Base-by-base conservation (phyloP, 2,329 filamentous ascomycete species). In the Colletotrichum noveboracense region DNA sequence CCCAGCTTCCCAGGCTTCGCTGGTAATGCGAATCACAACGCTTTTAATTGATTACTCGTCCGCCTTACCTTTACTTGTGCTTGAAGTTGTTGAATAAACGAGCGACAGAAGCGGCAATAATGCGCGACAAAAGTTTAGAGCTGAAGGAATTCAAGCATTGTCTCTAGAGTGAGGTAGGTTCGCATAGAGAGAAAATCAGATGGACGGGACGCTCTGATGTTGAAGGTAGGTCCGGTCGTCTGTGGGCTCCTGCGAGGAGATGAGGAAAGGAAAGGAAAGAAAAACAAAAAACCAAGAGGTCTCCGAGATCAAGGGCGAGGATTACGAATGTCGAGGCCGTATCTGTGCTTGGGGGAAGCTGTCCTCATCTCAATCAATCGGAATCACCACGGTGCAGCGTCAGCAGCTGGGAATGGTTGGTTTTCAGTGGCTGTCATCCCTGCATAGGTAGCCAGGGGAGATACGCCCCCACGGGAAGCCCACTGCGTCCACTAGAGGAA, bases 311-410 rank as follows among this genome's bases (percentile, higher is more conserved):
- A 65, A 75, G 70, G 70, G 64, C 69, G 69, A 26, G 38, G 24
- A 52, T 75, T 66, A 71, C 61, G 24, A 60, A 62, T 26, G 55
- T 68, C 38, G 21, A 60, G 58, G 58, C 68, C 55, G 48, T 75
- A 71, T 52, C 62, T 60, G 61, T 28, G 61, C 62, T 56, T 26
- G 61, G 13, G 67, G 68, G 52, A n/a, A 75, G 72, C 64, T 76
- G 69, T 73, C 70, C 70, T 76, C 64, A 74, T 74, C 64, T 74
- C 56, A 58, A 76, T 73, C 64, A 73, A 73, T 75, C 70, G 56
- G 43, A 64, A 67, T 70, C 61, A 67, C 74, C 71, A 75, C 74
- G 74, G 66, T 76, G 74, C 66, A 70, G 71, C 66, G 66, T 66
- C 58, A 70, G 71, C 65, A 52, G 34, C 58, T 61, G 30, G 65